Conservation (phyloP, 2,329 filamentous ascomycete species). For the Talaromyces rugulosus region DNA sequence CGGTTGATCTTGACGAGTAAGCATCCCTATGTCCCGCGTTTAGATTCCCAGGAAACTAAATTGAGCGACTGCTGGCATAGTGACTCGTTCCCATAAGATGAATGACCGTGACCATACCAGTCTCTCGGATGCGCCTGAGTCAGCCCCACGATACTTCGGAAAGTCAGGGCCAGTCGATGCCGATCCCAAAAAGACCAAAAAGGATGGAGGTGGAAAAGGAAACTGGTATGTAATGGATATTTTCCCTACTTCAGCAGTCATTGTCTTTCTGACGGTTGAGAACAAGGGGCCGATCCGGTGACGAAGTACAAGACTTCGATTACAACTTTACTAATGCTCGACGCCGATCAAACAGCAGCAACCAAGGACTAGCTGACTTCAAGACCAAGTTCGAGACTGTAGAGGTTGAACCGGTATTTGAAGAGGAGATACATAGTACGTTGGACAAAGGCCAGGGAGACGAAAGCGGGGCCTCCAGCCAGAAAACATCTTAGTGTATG, state of each 20-base stretch:
- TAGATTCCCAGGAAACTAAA: not conserved
- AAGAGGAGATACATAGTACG: conserved; percentile 72
- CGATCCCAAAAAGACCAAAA: conserved; percentile 93
- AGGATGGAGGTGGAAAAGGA: conserved; percentile 85
- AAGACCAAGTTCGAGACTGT: conserved; percentile 96
- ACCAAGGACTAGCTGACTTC: conserved; percentile 69
- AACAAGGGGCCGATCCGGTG: conserved; percentile 73
- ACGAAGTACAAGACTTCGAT: conserved; percentile 77
- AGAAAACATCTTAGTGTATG: not conserved
- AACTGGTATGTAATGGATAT: conserved; percentile 66
- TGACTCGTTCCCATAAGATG: conserved; percentile 97
- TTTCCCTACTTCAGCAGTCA: not conserved
- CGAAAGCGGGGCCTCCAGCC: not conserved
- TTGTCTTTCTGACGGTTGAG: conserved; percentile 3
- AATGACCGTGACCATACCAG: conserved; percentile 88
- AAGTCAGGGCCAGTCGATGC: conserved; percentile 76
- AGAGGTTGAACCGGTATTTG: conserved; percentile 86
- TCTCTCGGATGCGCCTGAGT: conserved; percentile 71
- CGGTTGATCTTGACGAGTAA: not conserved
- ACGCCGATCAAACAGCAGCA: conserved; percentile 88
- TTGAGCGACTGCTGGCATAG: conserved; percentile 42
- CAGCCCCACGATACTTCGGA: conserved; percentile 86
- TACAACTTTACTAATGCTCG: conserved; percentile 83
- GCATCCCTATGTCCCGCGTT: not conserved
- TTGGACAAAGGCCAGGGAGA: not conserved